Evolutionary conservation across 2,329 filamentous ascomycete genomes (phyloP).

Genomic region (Ophiobolus disseminans): DNA sequence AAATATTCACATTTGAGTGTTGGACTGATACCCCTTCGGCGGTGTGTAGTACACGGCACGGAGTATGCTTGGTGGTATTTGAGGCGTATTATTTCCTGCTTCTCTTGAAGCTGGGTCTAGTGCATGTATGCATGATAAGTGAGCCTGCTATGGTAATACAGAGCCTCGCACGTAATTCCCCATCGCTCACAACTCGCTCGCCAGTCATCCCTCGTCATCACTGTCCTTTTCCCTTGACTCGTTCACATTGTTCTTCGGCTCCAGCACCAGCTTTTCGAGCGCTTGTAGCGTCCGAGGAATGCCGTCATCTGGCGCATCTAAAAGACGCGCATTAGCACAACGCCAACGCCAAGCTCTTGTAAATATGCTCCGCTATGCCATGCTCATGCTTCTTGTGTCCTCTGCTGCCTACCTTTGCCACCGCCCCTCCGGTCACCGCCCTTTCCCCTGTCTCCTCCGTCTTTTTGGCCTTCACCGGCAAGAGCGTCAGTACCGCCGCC

Average conservation of each 20-base stretch:
- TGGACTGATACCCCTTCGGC: no score
- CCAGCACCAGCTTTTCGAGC: neutral
- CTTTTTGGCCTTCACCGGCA: conserved; percentile 43
- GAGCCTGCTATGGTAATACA: conserved; percentile 22
- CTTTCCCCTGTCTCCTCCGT: conserved; percentile 41
- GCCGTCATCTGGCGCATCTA: neutral
- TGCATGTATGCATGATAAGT: conserved; percentile 17
- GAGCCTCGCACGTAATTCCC: conserved; percentile 2
- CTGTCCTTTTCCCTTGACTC: neutral
- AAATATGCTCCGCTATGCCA: conserved; percentile 19
- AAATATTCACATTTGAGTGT: no score
- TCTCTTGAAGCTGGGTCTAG: conserved; percentile 17
- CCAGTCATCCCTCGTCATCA: neutral
- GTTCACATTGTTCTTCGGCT: neutral
- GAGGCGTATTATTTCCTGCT: conserved; percentile 19
- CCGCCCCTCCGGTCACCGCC: conserved; percentile 40
- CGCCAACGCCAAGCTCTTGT: conserved; percentile 28
- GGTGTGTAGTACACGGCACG: no score
- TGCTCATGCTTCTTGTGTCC: conserved; percentile 41
- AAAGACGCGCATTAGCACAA: conserved; percentile 20
- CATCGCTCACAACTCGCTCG: neutral
- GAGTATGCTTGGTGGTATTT: no score
- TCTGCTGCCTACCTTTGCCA: conserved; percentile 44
- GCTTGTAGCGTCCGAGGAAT: neutral
- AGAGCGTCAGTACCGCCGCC: conserved; percentile 51